A percentile compares a stretch with the other conserved stretches of the same genome.
phyloP scores from a whole-genome alignment of 1,284 basidiomycete species.

The Heterobasidion irregulare region DNA sequence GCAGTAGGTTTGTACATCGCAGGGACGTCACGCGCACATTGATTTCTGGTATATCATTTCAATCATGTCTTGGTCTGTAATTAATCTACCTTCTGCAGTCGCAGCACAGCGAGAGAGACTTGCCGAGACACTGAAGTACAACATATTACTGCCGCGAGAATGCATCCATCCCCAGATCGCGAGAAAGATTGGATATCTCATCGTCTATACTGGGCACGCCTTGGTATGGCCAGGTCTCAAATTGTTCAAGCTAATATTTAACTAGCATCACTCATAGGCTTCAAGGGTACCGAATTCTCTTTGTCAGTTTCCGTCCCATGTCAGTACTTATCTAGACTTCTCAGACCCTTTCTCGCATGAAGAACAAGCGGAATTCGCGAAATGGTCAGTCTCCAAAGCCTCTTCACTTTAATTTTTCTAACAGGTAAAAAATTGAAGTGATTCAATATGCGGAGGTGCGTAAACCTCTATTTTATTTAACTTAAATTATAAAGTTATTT shows the following conservation, averaged over 20 bases:
- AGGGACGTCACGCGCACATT: constrained; percentile 49
- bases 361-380: constrained; percentile 41
- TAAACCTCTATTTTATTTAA: too few relatives aligned
- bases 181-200: constrained; percentile 51
- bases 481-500: too few relatives aligned
- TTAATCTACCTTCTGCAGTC: constrained; percentile 13
- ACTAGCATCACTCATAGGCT: constrained; percentile 32
- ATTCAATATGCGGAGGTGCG: constrained; percentile 45
- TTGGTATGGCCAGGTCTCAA: constrained; percentile 46
- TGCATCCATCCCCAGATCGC: constrained; percentile 35
- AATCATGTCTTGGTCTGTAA: background rate
- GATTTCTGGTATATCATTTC: constrained; percentile 29
- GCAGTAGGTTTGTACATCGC: constrained; percentile 16
- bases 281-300: constrained; percentile 31
- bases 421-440: constrained; percentile 24
- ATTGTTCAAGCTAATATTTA: constrained; percentile 34
- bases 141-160: constrained; percentile 29
- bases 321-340: background rate
- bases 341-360: constrained; percentile 51
- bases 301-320: constrained; percentile 46
- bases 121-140: constrained; percentile 41
- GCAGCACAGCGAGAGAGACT: constrained; percentile 31
- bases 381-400: constrained; percentile 30
- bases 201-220: constrained; percentile 45
- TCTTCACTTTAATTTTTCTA: background rate